Percentiles rank a stretch among this genome's conserved stretches.
These are phyloP conservation scores for Alternaria novae-zelandiae DNA, from an alignment of 2,329 filamentous ascomycete species.

Conservation along the genomic window DNA sequence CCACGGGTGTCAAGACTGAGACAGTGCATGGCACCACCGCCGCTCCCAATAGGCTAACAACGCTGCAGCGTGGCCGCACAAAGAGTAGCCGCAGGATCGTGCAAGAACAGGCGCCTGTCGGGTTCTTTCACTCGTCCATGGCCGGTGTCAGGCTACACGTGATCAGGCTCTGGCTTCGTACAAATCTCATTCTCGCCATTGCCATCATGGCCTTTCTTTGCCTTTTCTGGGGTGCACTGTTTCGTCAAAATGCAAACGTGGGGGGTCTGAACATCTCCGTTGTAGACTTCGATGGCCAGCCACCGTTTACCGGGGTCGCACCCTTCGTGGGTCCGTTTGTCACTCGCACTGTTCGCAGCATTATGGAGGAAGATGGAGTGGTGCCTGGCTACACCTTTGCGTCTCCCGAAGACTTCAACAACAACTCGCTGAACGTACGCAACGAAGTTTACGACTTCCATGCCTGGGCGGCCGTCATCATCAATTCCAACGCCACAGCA, in stretches of 20 bases:
- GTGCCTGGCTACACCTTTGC: constrained; percentile 58
- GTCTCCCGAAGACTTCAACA: constrained; percentile 57
- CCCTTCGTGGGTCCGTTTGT: constrained; percentile 64
- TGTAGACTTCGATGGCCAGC: constrained; percentile 67
- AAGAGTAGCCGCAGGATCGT: constrained; percentile 25
- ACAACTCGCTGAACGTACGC: constrained; percentile 63
- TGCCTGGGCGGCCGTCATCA: constrained; percentile 65
- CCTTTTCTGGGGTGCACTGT: constrained; percentile 41
- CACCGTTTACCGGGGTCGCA: constrained; percentile 55
- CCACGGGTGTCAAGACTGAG: constrained; percentile 30
- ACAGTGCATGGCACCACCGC: constrained; percentile 20
- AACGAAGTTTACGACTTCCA: constrained; percentile 65
- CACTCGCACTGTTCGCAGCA: constrained; percentile 52
- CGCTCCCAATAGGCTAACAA: constrained; percentile 14
- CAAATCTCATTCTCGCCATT: constrained; percentile 34
- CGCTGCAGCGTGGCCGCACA: constrained; percentile 21
- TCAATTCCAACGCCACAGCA: constrained; percentile 67
- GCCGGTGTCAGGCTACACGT: constrained; percentile 40
- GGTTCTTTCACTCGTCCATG: constrained; percentile 41
- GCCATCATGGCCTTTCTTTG: constrained; percentile 35
- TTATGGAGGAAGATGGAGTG: constrained; percentile 46
- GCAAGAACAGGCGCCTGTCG: constrained; percentile 20
- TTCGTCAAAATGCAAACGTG: constrained; percentile 27
- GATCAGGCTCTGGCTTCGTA: constrained; percentile 34
- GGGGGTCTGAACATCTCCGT: constrained; percentile 60